Percentiles rank a stretch among this genome's conserved stretches.
These are phyloP conservation scores for Spizellomyces punctatus DNA, from an alignment of 192 early-diverging fungal genomes.

Conservation along the genomic window DNA sequence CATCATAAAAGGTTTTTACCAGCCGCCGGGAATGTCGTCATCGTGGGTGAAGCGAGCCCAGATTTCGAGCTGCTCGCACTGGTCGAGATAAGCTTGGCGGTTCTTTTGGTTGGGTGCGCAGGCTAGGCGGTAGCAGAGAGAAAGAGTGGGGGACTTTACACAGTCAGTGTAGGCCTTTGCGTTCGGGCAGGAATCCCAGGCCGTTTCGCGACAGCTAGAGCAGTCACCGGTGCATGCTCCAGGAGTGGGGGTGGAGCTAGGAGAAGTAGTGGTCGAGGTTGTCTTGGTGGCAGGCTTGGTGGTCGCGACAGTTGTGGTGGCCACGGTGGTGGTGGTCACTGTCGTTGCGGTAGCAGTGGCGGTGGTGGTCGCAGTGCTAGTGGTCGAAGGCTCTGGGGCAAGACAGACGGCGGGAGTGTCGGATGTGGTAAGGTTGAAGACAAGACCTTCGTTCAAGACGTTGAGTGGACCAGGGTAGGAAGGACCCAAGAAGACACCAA, in stretches of 20 bases:
- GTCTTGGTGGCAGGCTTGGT: neutral
- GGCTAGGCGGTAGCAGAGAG: constrained; percentile 17
- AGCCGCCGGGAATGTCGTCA: constrained; percentile 14
- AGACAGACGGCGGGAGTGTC: neutral
- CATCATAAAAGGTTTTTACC: neutral
- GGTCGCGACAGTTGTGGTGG: constrained; percentile 20
- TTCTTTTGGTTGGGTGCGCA: constrained; percentile 16
- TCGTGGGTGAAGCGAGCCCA: constrained; percentile 19
- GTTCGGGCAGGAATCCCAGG: constrained; percentile 14
- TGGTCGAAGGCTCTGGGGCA: neutral
- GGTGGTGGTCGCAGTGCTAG: constrained; percentile 11
- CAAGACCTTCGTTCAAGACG: constrained; percentile 15
- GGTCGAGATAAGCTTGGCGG: constrained; percentile 11
- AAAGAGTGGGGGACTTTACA: constrained; percentile 15
- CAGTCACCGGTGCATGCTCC: neutral
- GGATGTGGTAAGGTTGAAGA: constrained; percentile 26
- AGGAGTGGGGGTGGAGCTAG: constrained; percentile 4
- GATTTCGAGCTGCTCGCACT: constrained; percentile 24
- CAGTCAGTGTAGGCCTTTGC: constrained; percentile 23
- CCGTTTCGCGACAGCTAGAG: constrained; percentile 7
- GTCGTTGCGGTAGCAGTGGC: neutral
- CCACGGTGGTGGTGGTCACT: neutral
- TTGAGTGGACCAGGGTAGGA: constrained; percentile 2
- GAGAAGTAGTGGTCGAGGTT: constrained; percentile 8
- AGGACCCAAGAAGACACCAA: constrained; percentile 25